These are phyloP conservation scores for Camelina laxa DNA, from an alignment of 345 rosid genomes.

Conservation along the genomic window DNA sequence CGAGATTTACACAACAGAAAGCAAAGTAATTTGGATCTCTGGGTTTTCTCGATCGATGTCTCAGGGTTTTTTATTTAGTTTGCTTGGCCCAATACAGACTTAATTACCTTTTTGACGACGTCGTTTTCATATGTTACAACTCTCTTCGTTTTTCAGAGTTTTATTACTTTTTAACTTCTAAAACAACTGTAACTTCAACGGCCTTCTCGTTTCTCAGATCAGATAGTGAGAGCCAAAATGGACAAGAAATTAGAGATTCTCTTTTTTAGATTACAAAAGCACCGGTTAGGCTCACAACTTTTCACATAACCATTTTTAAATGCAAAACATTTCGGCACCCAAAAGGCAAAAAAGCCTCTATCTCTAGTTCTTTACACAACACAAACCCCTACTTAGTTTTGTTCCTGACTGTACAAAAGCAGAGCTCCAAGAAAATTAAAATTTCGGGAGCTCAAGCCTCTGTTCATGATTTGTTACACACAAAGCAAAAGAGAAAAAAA, in stretches of 20 bases:
- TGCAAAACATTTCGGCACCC: slow-evolving; percentile 26
- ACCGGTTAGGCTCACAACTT: slow-evolving; percentile 21
- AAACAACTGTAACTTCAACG: too few species aligned
- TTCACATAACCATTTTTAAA: slow-evolving; percentile 19
- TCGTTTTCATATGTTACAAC: neutral
- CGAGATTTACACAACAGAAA: slow-evolving; percentile 30
- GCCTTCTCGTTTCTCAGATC: neutral
- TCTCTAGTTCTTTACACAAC: slow-evolving; percentile 41
- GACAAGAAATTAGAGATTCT: neutral
- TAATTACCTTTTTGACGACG: slow-evolving; percentile 1
- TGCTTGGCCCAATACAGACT: slow-evolving; percentile 22
- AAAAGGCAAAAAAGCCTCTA: slow-evolving; percentile 20
- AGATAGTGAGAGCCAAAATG: slow-evolving; percentile 1
- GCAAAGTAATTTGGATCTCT: slow-evolving; percentile 25
- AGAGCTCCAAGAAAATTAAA: slow-evolving; percentile 32
- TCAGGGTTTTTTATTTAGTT: neutral
- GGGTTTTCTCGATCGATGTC: slow-evolving; percentile 9
- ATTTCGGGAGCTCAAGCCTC: slow-evolving; percentile 33
- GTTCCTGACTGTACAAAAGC: slow-evolving; percentile 42
- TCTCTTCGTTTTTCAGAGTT: too few species aligned
- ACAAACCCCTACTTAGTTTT: slow-evolving; percentile 31
- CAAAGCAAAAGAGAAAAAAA: slow-evolving; percentile 2
- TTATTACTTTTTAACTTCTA: too few species aligned
- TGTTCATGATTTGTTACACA: slow-evolving; percentile 37
- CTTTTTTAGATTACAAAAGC: slow-evolving; percentile 27